Base-by-base conservation (phyloP, 164 flowering plant genomes). In the Aristolochia fimbriata region DNA sequence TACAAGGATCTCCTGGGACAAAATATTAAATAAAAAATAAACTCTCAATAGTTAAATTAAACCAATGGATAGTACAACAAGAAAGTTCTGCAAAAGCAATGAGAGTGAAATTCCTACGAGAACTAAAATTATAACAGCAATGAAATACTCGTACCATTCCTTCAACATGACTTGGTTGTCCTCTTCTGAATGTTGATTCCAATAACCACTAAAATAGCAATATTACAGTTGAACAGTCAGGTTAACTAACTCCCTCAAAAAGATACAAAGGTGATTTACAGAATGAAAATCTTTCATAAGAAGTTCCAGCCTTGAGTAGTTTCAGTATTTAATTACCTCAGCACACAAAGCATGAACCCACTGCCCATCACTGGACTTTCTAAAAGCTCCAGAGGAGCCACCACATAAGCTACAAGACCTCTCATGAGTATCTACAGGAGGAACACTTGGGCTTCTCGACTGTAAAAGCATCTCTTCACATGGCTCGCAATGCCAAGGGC, bases 261-360 rank as follows among this genome's bases (percentile, higher is more conserved):
- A 15, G 6, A 52, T 0, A 23, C 5, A 17, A 50, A 21, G 16
- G 46, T 23, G 30, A 49, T 2, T 8, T 17, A 46, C 41, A 45
- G 22, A 21, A 33, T 7, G 19, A 41, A 22, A 66, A 0, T 15
- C 46, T 0, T 13, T 4, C 33, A 21, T 51, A 1, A n/a, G 15
- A 19, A 14, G 8, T 11, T 19, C 6, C 17, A 21, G 13, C 15
- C 41, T 22, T 0, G 19, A 15, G 10, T 23, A 47, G 22, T 58
- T 41, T 13, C 0, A 50, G 25, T 10, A 31, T 7, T 30, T 22
- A 19, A 45, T 70, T 63, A 94, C 99, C 96, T 94, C 97, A 45
- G 99, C 97, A 78, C 99, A 94, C 65, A 85, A 83, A 63, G 96
- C 93, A 77, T 94, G 99, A 53, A 90, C 77, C 99, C 99, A 94